These are phyloP conservation scores for Solanum aculeatissimum DNA, from an alignment of 305 asterid species.

Conservation along the genomic window DNA sequence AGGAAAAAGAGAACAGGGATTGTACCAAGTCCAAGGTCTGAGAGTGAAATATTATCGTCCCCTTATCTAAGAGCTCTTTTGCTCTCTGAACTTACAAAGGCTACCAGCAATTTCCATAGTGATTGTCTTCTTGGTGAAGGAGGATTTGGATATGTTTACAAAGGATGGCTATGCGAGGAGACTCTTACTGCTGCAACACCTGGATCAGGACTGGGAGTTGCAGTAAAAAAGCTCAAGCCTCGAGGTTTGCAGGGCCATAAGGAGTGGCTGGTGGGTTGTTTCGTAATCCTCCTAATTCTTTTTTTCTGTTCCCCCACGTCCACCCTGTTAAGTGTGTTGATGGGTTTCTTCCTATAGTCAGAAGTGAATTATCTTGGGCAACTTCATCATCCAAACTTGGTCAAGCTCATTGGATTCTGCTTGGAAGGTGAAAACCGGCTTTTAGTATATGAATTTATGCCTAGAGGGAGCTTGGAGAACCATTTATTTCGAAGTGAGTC, in stretches of 20 bases:
- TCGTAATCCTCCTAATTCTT: background rate
- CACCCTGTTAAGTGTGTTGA: background rate
- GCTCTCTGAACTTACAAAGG: conserved; percentile 32
- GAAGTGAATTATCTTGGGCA: conserved; percentile 73
- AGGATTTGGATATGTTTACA: conserved; percentile 69
- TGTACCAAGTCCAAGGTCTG: conserved; percentile 32
- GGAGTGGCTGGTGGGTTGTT: conserved; percentile 77
- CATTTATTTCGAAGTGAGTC: conserved; percentile 47
- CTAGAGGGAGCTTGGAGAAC: conserved; percentile 69
- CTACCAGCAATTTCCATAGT: conserved; percentile 34
- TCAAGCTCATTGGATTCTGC: conserved; percentile 71
- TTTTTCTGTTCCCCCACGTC: background rate
- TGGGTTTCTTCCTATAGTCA: conserved; percentile 29
- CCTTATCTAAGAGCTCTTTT: conserved; percentile 50
- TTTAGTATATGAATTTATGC: conserved; percentile 72
- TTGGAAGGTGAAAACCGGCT: conserved; percentile 61
- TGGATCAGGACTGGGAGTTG: conserved; percentile 45
- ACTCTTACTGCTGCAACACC: conserved; percentile 38
- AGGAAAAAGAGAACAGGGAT: conserved; percentile 10
- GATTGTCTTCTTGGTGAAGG: conserved; percentile 72
- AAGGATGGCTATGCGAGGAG: conserved; percentile 63
- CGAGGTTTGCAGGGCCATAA: conserved; percentile 74
- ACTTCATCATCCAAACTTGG: conserved; percentile 63
- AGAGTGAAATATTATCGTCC: conserved; percentile 55
- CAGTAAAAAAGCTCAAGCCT: conserved; percentile 61